Base-by-base conservation (phyloP, 345 rosid genomes). In the Hibiscus syriacus region DNA sequence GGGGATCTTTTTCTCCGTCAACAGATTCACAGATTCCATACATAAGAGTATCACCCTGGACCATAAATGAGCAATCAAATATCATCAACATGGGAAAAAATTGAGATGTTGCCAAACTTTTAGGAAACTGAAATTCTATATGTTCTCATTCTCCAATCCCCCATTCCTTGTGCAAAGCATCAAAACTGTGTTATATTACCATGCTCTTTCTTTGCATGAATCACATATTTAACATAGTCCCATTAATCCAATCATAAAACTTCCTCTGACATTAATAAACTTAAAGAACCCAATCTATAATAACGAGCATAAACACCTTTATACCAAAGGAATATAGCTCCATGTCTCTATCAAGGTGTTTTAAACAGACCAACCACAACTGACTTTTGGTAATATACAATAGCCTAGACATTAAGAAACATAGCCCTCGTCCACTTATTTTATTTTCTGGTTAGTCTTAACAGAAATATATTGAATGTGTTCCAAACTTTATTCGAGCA, bases 1-100 rank as follows among this genome's bases (percentile, higher is more conserved):
- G 84, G 38, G 99, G 99, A 82, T 93, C 97, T 78, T 84, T n/a
- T 81, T 93, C 98, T 70, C 80, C 91, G 67, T 89, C 97, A 63
- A 91, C 70, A 76, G 88, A 88, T 86, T 85, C 92, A 65, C 88
- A 84, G 63, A 83, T 67, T 69, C 85, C 88, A 74, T 78, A 84
- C 61, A 89, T 74, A 76, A 89, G 76, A 27, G 72, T 69, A 58
- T 81, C 74, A 10, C 88, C 97, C 97, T 93, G 75, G 48, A 45
- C 53, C 38, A 60, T n/a, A n/a, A 71, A 49, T 59, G n/a, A 58
- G 63, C 27, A 73, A 50, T 58, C 25, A n/a, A 41, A 60, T 66
- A 63, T 48, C 50, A 74, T 38, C 49, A 74, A 16, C 26, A 48
- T 1, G 9, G 0, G 25, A n/a, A 3, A 62, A 25, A 39, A 13